Evolutionary conservation across 805 yeast species (phyloP).

Genomic region (Nakazawaea ambrosiae): DNA sequence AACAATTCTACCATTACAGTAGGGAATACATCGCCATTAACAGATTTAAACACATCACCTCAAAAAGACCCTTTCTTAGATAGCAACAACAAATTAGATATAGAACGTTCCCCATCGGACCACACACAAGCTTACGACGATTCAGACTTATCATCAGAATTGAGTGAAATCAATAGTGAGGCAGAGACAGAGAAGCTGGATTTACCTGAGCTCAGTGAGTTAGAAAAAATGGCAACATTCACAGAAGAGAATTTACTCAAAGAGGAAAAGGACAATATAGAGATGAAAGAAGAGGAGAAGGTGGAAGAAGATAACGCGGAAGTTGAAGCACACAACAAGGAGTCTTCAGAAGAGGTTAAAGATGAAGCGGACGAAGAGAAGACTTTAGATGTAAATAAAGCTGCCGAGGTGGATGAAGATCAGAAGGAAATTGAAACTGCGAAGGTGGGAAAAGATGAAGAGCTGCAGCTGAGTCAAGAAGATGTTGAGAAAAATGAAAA

Average conservation of each 20-base stretch:
- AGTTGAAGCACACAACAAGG: too few relatives aligned
- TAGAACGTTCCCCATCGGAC: slow-evolving; percentile 1
- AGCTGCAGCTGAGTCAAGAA: background rate
- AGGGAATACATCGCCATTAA: slow-evolving; percentile 24
- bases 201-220: slow-evolving; percentile 45
- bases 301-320: too few relatives aligned
- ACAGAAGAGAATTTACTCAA: slow-evolving; percentile 26
- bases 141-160: slow-evolving; percentile 31
- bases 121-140: slow-evolving; percentile 12
- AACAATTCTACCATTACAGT: background rate
- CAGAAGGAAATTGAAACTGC: background rate
- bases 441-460: too few relatives aligned
- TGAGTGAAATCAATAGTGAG: slow-evolving; percentile 60
- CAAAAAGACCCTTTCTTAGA: slow-evolving; percentile 16
- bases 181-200: slow-evolving; percentile 91
- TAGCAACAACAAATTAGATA: background rate
- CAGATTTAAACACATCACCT: slow-evolving; percentile 34
- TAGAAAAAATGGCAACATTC: slow-evolving; percentile 32
- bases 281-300: background rate
- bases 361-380: slow-evolving; percentile 17
- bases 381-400: too few relatives aligned
- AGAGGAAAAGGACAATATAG: background rate
- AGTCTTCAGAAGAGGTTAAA: too few relatives aligned
- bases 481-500: background rate
- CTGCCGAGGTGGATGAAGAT: background rate